Conservation (phyloP, 306 rosid species). For the Castanopsis chinensis region DNA sequence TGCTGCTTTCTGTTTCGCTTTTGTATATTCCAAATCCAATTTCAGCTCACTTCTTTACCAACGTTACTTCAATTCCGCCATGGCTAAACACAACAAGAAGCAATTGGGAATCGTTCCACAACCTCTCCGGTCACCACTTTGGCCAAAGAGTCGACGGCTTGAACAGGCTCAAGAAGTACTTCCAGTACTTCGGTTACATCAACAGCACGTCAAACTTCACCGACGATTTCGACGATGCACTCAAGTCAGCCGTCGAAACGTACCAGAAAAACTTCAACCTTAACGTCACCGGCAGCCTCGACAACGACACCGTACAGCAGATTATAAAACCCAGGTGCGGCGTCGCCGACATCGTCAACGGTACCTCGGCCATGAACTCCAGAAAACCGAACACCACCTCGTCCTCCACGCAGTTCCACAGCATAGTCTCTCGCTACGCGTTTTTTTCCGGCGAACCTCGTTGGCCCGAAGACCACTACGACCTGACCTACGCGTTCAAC, state of each 20-base stretch:
- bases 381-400: conserved; percentile 27
- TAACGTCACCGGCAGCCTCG: conserved; percentile 69
- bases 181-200: conserved; percentile 73
- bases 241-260: conserved; percentile 46
- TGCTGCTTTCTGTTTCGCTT: conserved; percentile 18
- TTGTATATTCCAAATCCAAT: conserved; percentile 21
- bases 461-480: conserved; percentile 54
- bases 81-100: conserved; percentile 15
- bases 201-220: conserved; percentile 43
- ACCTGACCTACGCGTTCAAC: conserved; percentile 61
- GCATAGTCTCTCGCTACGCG: conserved; percentile 55
- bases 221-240: conserved; percentile 63
- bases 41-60: conserved; percentile 64
- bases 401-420: conserved; percentile 36
- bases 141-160: conserved; percentile 55
- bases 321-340: conserved; percentile 65
- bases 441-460: conserved; percentile 57
- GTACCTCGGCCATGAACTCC: conserved; percentile 61
- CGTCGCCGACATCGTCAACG: conserved; percentile 71
- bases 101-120: conserved; percentile 53
- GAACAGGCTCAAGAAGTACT: conserved; percentile 60
- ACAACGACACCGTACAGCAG: conserved; percentile 42
- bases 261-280: conserved; percentile 88
- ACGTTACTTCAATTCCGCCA: conserved; percentile 50
- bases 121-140: conserved; percentile 43